Base-by-base conservation (phyloP, 2,329 filamentous ascomycete species). In the Coniella vitis region DNA sequence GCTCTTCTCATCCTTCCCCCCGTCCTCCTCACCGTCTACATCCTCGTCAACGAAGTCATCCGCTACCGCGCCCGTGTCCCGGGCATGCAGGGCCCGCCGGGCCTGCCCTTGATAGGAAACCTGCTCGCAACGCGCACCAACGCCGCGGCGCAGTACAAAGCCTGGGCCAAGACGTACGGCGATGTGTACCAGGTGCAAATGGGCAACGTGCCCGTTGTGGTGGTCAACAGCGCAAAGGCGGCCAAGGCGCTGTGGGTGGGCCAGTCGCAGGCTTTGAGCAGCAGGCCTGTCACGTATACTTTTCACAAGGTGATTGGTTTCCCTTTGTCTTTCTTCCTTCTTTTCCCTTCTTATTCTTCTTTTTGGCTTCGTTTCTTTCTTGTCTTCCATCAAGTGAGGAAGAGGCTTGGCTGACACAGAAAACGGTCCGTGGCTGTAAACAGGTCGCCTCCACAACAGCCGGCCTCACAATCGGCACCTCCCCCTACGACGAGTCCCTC, bases 401-500 rank as follows among this genome's bases (percentile, higher is more conserved):
- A 25, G 9, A 4, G 13, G 12, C 13, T 8, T 4, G 12, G 22
- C n/a, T 43, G 17, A 39, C 36, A 10, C 25, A 9, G 14, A 20
- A 13, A 12, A 19, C n/a, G n/a, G n/a, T n/a, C n/a, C n/a, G n/a
- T n/a, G n/a, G n/a, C n/a, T n/a, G n/a, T n/a, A n/a, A n/a, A 3
- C 9, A 52, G 50, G 50, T 52, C 3, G 51, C 51, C 3, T 50
- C 84, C 75, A 62, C 58, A 25, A 57, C 55, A 1, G 54, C 60
- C 2, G 61, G 63, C 7, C 63, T 60, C 1, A 63, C 60, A 13
- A 83, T 86, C 47, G 82, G 82, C 2, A 85, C 81, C 1, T 83
- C 79, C 0, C 82, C 82, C 0, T 85, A 81, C 79, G 80, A 84
- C 55, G 81, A 84, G 45, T 82, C 77, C 14, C 83, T 79, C 65